These are phyloP conservation scores for Neofusicoccum laricinum DNA, from an alignment of 2,329 filamentous ascomycete species.

Conservation along the genomic window DNA sequence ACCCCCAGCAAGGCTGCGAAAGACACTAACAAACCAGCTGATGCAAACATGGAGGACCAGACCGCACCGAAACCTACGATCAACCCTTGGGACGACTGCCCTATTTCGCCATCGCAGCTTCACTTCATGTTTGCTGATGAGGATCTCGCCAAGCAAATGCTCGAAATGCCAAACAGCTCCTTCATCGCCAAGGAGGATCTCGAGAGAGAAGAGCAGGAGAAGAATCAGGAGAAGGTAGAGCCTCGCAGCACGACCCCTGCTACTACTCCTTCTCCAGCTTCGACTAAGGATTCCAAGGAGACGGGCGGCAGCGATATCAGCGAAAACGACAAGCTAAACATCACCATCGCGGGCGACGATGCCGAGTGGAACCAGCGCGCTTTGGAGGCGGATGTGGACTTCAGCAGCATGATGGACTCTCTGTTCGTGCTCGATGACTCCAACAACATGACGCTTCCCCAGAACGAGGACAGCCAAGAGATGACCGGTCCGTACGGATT, in stretches of 20 bases:
- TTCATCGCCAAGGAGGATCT: constrained; percentile 15
- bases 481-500: neutral
- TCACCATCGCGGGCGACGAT: constrained; percentile 28
- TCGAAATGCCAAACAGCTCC: constrained; percentile 11
- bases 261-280: constrained; percentile 29
- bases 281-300: constrained; percentile 35
- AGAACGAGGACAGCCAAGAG: constrained; percentile 7
- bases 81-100: constrained; percentile 13
- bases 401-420: constrained; percentile 3
- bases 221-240: constrained; percentile 16
- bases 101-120: constrained; percentile 1
- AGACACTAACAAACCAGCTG: neutral
- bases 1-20: constrained; percentile 15
- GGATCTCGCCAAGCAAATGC: constrained; percentile 1
- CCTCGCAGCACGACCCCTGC: constrained; percentile 20
- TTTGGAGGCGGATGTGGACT: constrained; percentile 4
- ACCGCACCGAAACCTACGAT: neutral
- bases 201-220: constrained; percentile 22
- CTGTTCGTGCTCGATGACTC: constrained; percentile 15
- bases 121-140: constrained; percentile 15
- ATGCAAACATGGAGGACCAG: neutral
- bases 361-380: constrained; percentile 2
- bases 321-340: constrained; percentile 40
- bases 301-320: constrained; percentile 42
- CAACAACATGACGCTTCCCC: constrained; percentile 2